A percentile compares a stretch with the other conserved stretches of the same genome.
phyloP scores from a whole-genome alignment of 495 filamentous ascomycete genomes.

The Aspergillus steynii region DNA sequence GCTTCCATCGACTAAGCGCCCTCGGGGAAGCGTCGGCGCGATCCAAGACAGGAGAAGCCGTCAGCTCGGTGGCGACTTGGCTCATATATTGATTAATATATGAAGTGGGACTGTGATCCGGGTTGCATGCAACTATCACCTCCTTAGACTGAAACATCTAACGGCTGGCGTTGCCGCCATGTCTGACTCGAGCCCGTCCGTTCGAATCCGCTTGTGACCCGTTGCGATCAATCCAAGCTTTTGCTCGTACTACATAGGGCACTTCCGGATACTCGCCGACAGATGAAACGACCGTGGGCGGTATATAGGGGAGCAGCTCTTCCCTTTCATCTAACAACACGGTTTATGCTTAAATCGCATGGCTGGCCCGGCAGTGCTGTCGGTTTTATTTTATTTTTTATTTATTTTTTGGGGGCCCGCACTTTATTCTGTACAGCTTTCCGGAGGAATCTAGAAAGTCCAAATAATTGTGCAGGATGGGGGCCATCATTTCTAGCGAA shows the following conservation, averaged over 20 bases:
- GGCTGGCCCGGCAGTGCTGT: neutral
- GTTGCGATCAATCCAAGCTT: neutral
- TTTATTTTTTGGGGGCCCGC: neutral
- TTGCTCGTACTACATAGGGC: neutral
- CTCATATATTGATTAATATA: conserved; percentile 5
- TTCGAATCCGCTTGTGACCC: neutral
- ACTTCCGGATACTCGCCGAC: neutral
- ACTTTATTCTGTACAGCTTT: neutral
- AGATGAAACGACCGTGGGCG: neutral
- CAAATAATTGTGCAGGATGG: neutral
- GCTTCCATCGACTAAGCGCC: neutral
- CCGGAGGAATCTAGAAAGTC: no score
- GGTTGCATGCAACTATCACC: neutral
- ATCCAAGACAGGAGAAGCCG: neutral
- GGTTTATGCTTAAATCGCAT: neutral
- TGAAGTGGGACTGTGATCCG: conserved; percentile 4
- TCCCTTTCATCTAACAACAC: no score
- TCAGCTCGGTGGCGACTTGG: neutral
- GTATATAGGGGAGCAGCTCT: no score
- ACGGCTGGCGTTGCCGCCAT: conserved; percentile 1
- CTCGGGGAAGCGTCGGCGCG: neutral
- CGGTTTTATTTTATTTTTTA: neutral
- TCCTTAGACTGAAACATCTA: conserved; percentile 8
- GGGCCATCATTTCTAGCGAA: neutral
- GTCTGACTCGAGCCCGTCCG: neutral